Evolutionary conservation across 768 basidiomycete species (phyloP).

Genomic region (Collybiopsis confluens): DNA sequence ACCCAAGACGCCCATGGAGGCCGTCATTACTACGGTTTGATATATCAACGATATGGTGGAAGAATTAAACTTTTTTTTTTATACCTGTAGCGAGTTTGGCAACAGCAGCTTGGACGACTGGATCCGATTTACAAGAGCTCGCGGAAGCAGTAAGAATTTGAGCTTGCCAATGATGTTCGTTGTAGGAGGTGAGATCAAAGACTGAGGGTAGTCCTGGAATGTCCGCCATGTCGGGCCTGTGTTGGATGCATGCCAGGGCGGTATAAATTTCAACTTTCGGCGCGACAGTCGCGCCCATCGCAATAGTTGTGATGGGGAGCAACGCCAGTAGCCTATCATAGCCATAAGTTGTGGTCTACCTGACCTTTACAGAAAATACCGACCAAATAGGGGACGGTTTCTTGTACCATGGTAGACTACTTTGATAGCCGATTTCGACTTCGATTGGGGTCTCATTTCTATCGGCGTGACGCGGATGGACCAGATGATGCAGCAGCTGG

Average conservation of each 20-base stretch:
- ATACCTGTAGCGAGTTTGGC: slow-evolving; percentile 60
- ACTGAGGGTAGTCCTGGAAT: not conserved
- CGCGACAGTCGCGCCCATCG: slow-evolving; percentile 54
- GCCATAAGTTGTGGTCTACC: not conserved
- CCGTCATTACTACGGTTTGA: slow-evolving; percentile 46
- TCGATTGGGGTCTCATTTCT: slow-evolving; percentile 30
- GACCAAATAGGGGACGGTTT: slow-evolving; percentile 73
- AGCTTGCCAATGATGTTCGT: no score
- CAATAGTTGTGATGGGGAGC: slow-evolving; percentile 52
- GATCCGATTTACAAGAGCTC: slow-evolving; percentile 67
- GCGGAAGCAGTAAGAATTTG: no score
- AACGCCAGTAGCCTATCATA: slow-evolving; percentile 51
- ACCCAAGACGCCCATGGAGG: slow-evolving; percentile 66
- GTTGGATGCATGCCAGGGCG: slow-evolving; percentile 63
- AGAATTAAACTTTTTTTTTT: not conserved
- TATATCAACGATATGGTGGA: not conserved
- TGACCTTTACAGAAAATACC: slow-evolving; percentile 15
- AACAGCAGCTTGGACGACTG: slow-evolving; percentile 68
- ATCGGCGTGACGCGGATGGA: slow-evolving; percentile 34
- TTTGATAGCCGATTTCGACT: slow-evolving; percentile 21
- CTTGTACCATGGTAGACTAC: slow-evolving; percentile 66
- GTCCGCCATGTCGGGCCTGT: slow-evolving; percentile 53
- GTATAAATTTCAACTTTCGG: slow-evolving; percentile 75
- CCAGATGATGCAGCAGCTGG: slow-evolving; percentile 43
- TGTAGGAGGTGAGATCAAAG: not conserved